Base-by-base conservation (phyloP, 139 green algal genomes). In the Picochlorum sp. region DNA sequence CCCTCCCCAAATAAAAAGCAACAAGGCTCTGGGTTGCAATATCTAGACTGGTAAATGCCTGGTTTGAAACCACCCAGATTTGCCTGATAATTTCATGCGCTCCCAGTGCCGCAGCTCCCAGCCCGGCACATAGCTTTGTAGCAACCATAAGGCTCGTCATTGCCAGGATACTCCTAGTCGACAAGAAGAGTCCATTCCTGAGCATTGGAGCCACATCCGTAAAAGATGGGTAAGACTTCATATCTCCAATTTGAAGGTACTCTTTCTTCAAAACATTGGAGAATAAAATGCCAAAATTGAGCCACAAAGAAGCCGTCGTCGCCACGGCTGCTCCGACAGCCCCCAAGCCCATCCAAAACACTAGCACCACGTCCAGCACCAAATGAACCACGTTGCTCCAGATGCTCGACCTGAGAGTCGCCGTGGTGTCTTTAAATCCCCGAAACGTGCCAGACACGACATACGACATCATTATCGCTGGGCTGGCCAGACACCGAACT, bases 261-360 rank as follows among this genome's bases (percentile, higher is more conserved):
- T 55, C 56, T 16, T 57, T 58, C 16, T 51, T 16, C 14, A 69
- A 45, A 26, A 82, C 37, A 14, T 54, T 54, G 26, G 72, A 22
- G 8, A 24, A 24, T 22, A 82, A 61, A 55, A 66, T 60, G 24
- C 16, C 51, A 3, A 65, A 58, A 3, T 66, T 68, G 18, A 67
- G 50, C 40, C 72, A 82, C 58, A 86, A 75, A 18, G 77, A 81
- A 3, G 77, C 64, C 8, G 81, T 73, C 16, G 82, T 89, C 3
- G 82, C 83, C 31, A 81, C 41, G 5, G 75, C 82, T 4, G 82
- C 82, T 7, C 82, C 82, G 14, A 50, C 43, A 28, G 87, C 64
- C 8, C 82, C 82, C 75, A 74, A 67, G 2, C 74, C 71, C 44
- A 79, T 55, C 18, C 59, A 65, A 44, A 84, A 83, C 30, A 87